Conservation (phyloP, 2,329 filamentous ascomycete species). For the Septoria linicola region DNA sequence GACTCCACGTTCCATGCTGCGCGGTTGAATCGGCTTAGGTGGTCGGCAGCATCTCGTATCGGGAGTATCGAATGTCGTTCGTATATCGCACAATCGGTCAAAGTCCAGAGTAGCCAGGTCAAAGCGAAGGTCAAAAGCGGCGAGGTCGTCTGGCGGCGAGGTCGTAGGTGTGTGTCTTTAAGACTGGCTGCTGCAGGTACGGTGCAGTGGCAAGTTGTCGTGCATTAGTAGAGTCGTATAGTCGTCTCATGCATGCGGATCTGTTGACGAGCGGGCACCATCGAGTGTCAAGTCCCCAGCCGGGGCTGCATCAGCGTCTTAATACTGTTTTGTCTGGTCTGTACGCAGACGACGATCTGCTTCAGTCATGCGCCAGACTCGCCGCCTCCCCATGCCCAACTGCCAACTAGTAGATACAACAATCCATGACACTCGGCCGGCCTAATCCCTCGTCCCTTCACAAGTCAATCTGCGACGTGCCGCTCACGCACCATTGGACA, state of each 20-base stretch:
- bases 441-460: not conserved
- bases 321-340: slow-evolving; percentile 6
- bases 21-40: slow-evolving; percentile 1
- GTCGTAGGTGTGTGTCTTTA: slow-evolving; percentile 4
- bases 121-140: not conserved
- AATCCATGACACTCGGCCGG: not conserved
- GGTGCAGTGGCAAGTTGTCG: slow-evolving; percentile 3
- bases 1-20: slow-evolving; percentile 19
- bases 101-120: no score
- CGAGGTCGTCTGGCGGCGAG: not conserved
- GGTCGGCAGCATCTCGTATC: not conserved
- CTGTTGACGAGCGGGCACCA: no score
- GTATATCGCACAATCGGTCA: no score
- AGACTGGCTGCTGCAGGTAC: slow-evolving; percentile 1
- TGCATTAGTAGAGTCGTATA: not conserved
- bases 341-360: slow-evolving; percentile 7
- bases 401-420: no score
- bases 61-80: no score
- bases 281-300: not conserved
- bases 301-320: slow-evolving; percentile 13
- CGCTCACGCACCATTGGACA: slow-evolving; percentile 8
- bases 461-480: slow-evolving; percentile 5
- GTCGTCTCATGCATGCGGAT: no score
- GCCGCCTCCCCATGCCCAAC: slow-evolving; percentile 10
- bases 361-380: slow-evolving; percentile 9